A percentile compares a stretch with the other conserved stretches of the same genome.
Evolutionary conservation across 345 rosid genomes (phyloP).

Genomic region (Schrenkiella parvula): DNA sequence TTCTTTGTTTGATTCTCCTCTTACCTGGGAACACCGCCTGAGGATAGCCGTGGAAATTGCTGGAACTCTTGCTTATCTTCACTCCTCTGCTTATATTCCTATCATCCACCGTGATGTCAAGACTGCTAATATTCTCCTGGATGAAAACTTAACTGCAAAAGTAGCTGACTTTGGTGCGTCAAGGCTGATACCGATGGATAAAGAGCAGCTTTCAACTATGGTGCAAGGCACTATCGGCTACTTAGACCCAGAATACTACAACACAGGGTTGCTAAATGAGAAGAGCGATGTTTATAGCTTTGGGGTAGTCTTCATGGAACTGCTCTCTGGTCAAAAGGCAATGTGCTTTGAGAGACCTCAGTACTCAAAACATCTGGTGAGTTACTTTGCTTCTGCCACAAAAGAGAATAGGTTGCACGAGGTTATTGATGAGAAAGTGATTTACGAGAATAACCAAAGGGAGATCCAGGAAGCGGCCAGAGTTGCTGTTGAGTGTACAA

Average conservation of each 20-base stretch:
- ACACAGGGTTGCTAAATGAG: slow-evolving; percentile 13
- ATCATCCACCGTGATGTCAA: slow-evolving; percentile 42
- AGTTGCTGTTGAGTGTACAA: slow-evolving; percentile 30
- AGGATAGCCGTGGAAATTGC: slow-evolving; percentile 37
- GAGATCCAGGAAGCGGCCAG: slow-evolving; percentile 18
- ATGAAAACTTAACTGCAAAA: slow-evolving; percentile 7
- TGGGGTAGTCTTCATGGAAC: slow-evolving; percentile 40
- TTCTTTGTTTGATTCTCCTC: not conserved
- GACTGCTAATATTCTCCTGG: slow-evolving; percentile 40
- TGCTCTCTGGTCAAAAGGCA: slow-evolving; percentile 26
- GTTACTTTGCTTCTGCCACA: slow-evolving; percentile 18
- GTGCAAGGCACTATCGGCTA: slow-evolving; percentile 45
- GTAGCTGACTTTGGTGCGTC: not conserved
- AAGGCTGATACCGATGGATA: slow-evolving; percentile 5
- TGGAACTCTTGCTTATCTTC: slow-evolving; percentile 35
- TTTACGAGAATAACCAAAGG: not conserved
- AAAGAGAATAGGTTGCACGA: slow-evolving; percentile 8
- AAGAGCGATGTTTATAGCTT: slow-evolving; percentile 53
- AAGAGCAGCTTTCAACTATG: slow-evolving; percentile 32
- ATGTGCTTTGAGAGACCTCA: slow-evolving; percentile 17
- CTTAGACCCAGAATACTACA: slow-evolving; percentile 40
- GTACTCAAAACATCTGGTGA: slow-evolving; percentile 23
- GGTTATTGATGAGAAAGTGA: slow-evolving; percentile 13
- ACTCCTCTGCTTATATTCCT: slow-evolving; percentile 34
- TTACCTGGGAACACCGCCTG: slow-evolving; percentile 31